Evolutionary conservation across 441 rosid species (phyloP).

Genomic region (Adansonia grandidieri): DNA sequence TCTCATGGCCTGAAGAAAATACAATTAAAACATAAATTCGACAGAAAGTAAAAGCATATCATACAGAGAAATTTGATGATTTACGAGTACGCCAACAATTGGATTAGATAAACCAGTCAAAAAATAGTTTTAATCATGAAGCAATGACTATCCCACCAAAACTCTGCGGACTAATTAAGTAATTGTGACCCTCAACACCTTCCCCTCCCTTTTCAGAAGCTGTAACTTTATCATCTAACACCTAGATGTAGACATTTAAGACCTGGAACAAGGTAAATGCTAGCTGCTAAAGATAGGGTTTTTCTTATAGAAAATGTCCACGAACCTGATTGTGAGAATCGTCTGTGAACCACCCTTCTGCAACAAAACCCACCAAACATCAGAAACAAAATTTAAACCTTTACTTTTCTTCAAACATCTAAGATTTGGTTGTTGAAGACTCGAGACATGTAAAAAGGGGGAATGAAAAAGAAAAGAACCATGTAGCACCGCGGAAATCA

Average conservation of each 20-base stretch:
- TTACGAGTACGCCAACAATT: background rate
- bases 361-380: constrained; percentile 4
- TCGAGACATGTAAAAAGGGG: background rate
- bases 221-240: no score
- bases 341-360: constrained; percentile 11
- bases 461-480: constrained; percentile 43
- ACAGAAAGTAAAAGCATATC: background rate
- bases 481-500: constrained; percentile 60
- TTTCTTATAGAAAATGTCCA: background rate
- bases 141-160: background rate
- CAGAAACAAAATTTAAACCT: background rate
- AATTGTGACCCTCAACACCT: background rate
- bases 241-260: background rate
- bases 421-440: background rate
- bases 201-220: background rate
- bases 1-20: constrained; percentile 72
- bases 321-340: constrained; percentile 12
- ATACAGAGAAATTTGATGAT: background rate
- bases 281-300: background rate
- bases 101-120: background rate
- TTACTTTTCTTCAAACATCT: background rate
- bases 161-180: background rate
- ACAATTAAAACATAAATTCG: background rate
- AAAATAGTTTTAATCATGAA: background rate
- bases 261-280: background rate